Percentiles rank a stretch among this genome's conserved stretches.
phyloP scores from a whole-genome alignment of 1,284 basidiomycete species.

The Moesziomyces globuligerus region DNA sequence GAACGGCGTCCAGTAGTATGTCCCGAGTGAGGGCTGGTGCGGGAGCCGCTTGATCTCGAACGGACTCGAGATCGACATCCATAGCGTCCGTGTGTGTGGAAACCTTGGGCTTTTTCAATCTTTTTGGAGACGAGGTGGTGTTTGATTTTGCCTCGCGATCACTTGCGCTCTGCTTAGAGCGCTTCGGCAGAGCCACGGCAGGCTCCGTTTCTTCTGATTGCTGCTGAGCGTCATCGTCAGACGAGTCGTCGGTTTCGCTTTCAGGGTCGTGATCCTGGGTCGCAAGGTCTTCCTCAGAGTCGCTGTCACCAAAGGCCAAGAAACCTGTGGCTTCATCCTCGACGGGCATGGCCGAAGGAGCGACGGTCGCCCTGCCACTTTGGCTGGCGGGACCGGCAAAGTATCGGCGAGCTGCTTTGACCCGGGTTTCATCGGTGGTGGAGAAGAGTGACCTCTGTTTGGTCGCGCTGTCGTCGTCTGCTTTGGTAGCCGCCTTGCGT shows the following conservation, averaged over 20 bases:
- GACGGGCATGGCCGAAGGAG: slow-evolving; percentile 24
- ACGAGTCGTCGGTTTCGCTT: slow-evolving; percentile 11
- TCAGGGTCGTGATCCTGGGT: not conserved
- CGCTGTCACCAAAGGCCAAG: slow-evolving; percentile 23
- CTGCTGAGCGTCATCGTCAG: slow-evolving; percentile 17
- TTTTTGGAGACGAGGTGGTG: no score
- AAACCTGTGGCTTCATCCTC: slow-evolving; percentile 33
- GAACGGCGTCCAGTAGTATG: slow-evolving; percentile 26
- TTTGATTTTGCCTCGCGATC: not conserved
- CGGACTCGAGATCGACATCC: not conserved
- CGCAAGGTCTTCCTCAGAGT: slow-evolving; percentile 5
- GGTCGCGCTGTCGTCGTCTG: not conserved
- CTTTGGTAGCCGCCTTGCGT: not conserved
- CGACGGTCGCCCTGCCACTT: slow-evolving; percentile 3
- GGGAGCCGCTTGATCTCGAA: not conserved
- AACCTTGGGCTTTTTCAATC: no score
- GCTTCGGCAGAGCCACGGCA: not conserved
- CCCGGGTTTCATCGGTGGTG: slow-evolving; percentile 10
- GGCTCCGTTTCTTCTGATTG: not conserved
- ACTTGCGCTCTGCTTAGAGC: slow-evolving; percentile 3
- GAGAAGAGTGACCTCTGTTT: not conserved
- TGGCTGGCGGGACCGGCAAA: slow-evolving; percentile 12
- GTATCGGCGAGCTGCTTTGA: slow-evolving; percentile 22
- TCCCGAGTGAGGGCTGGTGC: slow-evolving; percentile 5
- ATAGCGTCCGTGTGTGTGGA: not conserved